Percentiles rank a stretch among this genome's conserved stretches.
phyloP scores from a whole-genome alignment of 495 filamentous ascomycete genomes.

The Trichoderma asperelloides region DNA sequence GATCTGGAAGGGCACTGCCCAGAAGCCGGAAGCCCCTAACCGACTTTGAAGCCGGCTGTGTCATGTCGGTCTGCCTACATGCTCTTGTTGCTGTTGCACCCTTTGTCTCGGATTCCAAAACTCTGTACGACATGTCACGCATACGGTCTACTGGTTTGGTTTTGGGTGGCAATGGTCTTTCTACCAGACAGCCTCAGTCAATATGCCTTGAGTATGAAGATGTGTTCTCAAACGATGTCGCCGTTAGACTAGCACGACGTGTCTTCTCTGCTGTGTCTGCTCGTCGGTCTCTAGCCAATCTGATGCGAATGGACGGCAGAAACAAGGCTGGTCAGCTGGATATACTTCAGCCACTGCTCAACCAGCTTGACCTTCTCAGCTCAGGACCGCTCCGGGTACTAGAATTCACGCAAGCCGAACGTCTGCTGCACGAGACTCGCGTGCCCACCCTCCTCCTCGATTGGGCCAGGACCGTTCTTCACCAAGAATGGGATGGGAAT shows the following conservation, averaged over 20 bases:
- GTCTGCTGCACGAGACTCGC: conserved; percentile 41
- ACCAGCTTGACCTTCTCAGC: conserved; percentile 37
- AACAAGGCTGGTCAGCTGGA: conserved; percentile 25
- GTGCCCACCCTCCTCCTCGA: conserved; percentile 55
- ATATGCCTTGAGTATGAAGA: conserved; percentile 48
- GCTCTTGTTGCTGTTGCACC: conserved; percentile 44
- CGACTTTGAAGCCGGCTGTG: conserved; percentile 37
- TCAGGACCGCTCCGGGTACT: conserved; percentile 29
- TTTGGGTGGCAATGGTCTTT: conserved; percentile 25
- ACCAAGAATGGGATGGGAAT: conserved; percentile 70
- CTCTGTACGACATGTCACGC: conserved; percentile 43
- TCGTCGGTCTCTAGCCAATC: conserved; percentile 36
- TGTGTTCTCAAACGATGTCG: conserved; percentile 41
- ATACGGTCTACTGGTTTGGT: conserved; percentile 38
- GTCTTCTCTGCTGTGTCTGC: conserved; percentile 42
- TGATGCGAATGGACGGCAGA: conserved; percentile 25
- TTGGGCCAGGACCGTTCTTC: conserved; percentile 66
- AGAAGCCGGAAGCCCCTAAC: conserved; percentile 26
- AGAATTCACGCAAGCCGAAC: conserved; percentile 38
- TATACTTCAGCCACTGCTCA: conserved; percentile 37
- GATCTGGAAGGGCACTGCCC: conserved; percentile 32
- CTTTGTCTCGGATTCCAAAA: conserved; percentile 30
- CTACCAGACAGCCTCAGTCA: conserved; percentile 30
- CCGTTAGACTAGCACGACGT: conserved; percentile 41
- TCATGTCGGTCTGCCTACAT: conserved; percentile 45